Conservation (phyloP, 2,329 filamentous ascomycete species). For the Chrysoporthe cubensis region DNA sequence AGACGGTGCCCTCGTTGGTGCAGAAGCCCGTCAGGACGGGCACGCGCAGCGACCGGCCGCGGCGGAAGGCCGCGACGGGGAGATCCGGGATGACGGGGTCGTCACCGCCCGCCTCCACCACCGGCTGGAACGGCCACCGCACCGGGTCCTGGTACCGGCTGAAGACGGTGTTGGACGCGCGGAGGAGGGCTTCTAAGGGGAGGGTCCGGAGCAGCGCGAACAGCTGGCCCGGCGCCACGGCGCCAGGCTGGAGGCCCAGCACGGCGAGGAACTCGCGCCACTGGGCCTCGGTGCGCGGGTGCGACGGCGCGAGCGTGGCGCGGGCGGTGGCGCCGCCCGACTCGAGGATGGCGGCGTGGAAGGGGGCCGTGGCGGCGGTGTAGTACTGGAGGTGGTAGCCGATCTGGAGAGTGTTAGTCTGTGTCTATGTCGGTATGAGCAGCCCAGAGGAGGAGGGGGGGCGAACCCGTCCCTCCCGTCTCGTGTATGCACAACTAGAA, state of each 20-base stretch:
- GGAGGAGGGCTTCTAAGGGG: slow-evolving; percentile 42
- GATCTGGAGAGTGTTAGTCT: slow-evolving; percentile 47
- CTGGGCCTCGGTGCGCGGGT: slow-evolving; percentile 61
- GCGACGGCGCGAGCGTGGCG: slow-evolving; percentile 55
- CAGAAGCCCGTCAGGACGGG: slow-evolving; percentile 73
- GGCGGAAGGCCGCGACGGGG: slow-evolving; percentile 63
- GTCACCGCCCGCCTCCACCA: slow-evolving; percentile 53
- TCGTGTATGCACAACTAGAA: neutral
- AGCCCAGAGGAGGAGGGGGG: neutral
- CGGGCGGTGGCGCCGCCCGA: slow-evolving; percentile 61
- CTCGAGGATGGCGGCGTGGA: slow-evolving; percentile 59
- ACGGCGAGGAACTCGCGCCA: slow-evolving; percentile 58
- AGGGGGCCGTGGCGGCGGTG: slow-evolving; percentile 46
- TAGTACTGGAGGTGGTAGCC: slow-evolving; percentile 67
- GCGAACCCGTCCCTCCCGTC: neutral
- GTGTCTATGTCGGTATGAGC: neutral
- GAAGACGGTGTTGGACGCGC: slow-evolving; percentile 51
- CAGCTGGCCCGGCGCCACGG: slow-evolving; percentile 51
- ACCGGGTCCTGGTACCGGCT: slow-evolving; percentile 46
- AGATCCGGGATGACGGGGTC: slow-evolving; percentile 57
- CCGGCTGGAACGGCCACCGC: slow-evolving; percentile 70
- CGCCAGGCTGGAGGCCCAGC: slow-evolving; percentile 47
- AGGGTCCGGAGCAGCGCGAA: slow-evolving; percentile 54
- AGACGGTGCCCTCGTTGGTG: slow-evolving; percentile 69
- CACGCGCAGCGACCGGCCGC: slow-evolving; percentile 56